Evolutionary conservation across 2,329 filamentous ascomycete genomes (phyloP).

Genomic region (Xylaria sp.): DNA sequence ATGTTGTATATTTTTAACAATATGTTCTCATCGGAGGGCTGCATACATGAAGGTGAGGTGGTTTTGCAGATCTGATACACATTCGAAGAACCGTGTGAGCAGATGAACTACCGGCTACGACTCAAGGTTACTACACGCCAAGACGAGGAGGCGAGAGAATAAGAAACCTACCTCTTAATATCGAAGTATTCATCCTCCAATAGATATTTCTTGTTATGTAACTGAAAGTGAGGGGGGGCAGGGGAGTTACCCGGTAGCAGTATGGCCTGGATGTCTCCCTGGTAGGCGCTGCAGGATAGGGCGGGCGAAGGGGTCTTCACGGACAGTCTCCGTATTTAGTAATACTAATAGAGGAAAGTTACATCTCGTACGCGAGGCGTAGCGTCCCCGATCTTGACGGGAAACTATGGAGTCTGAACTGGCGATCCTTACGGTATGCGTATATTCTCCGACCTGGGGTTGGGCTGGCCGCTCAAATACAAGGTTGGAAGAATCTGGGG

Average conservation of each 20-base stretch:
- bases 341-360: slow-evolving; percentile 8
- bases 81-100: slow-evolving; percentile 12
- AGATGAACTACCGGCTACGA: slow-evolving; percentile 18
- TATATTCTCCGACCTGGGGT: neutral
- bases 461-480: neutral
- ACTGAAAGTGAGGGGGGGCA: neutral
- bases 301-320: neutral
- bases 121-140: slow-evolving; percentile 2
- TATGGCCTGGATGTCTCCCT: no score
- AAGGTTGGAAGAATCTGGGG: slow-evolving; percentile 3
- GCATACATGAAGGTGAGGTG: neutral
- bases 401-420: neutral
- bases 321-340: neutral
- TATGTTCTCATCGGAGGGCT: neutral
- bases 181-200: slow-evolving; percentile 10
- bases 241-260: no score
- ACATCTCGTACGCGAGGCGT: neutral
- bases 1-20: neutral
- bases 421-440: neutral
- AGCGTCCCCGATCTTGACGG: neutral
- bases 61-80: slow-evolving; percentile 10
- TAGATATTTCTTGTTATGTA: slow-evolving; percentile 5
- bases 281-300: no score
- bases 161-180: neutral
- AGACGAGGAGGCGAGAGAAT: neutral